A percentile compares a stretch with the other conserved stretches of the same genome.
Evolutionary conservation across 805 yeast species (phyloP).

Genomic region (Candida peoriensis): DNA sequence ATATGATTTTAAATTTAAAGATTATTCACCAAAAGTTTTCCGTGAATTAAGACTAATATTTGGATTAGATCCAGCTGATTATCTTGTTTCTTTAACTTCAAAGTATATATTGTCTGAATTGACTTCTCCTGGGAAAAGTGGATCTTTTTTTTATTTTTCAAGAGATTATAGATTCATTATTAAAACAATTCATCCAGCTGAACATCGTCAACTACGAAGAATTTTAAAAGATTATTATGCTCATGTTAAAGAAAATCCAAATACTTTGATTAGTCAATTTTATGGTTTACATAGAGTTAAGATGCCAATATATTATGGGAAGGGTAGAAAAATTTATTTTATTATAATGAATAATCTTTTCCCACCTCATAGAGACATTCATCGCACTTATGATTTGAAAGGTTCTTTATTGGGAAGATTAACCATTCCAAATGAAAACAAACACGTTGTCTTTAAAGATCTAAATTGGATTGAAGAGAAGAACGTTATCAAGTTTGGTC

Average conservation of each 20-base stretch:
- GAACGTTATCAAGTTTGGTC: slow-evolving; percentile 69
- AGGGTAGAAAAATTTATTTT: slow-evolving; percentile 77
- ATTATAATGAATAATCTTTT: slow-evolving; percentile 95
- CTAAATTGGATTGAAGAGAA: slow-evolving; percentile 76
- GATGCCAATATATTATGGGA: slow-evolving; percentile 54
- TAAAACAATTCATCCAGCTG: slow-evolving; percentile 91
- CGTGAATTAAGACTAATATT: slow-evolving; percentile 75
- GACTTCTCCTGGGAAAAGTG: slow-evolving; percentile 96
- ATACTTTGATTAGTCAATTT: slow-evolving; percentile 89
- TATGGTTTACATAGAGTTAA: slow-evolving; percentile 93
- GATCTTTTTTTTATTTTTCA: slow-evolving; percentile 92
- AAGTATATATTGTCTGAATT: slow-evolving; percentile 87
- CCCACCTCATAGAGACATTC: slow-evolving; percentile 88
- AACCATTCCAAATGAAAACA: slow-evolving; percentile 36
- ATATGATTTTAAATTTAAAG: slow-evolving; percentile 95
- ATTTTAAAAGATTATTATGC: slow-evolving; percentile 70
- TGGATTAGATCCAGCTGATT: slow-evolving; percentile 94
- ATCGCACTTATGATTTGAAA: slow-evolving; percentile 81
- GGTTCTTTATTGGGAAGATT: slow-evolving; percentile 86
- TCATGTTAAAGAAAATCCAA: slow-evolving; percentile 80
- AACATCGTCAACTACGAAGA: slow-evolving; percentile 76
- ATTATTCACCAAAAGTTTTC: slow-evolving; percentile 92
- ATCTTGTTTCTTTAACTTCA: slow-evolving; percentile 85
- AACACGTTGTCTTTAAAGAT: slow-evolving; percentile 66
- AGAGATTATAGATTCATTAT: slow-evolving; percentile 91